A percentile compares a stretch with the other conserved stretches of the same genome.
Conservation (phyloP, 352 stramenopile genomes). For the Phytophthora megakarya region DNA sequence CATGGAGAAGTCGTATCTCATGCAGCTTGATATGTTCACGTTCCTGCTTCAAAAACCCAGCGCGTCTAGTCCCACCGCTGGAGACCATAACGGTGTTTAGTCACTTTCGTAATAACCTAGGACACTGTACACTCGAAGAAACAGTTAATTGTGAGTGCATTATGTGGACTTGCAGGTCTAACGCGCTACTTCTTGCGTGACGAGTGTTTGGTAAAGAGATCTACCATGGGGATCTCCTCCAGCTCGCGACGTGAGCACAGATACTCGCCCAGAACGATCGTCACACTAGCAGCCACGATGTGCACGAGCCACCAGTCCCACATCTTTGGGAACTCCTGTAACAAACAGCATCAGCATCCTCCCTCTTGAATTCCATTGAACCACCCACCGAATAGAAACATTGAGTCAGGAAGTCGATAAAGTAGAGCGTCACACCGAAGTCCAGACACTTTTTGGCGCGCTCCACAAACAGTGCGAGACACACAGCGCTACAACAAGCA, state of each 20-base stretch:
- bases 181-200: slow-evolving; percentile 47
- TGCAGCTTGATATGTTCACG: slow-evolving; percentile 72
- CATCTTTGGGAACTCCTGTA: slow-evolving; percentile 79
- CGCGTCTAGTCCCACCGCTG: neutral
- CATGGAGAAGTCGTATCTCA: slow-evolving; percentile 70
- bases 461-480: slow-evolving; percentile 83
- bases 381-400: slow-evolving; percentile 79
- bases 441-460: slow-evolving; percentile 91
- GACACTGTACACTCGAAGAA: slow-evolving; percentile 14
- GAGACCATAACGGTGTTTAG: slow-evolving; percentile 3
- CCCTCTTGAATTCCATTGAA: neutral
- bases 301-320: slow-evolving; percentile 91
- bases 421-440: slow-evolving; percentile 90
- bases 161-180: neutral
- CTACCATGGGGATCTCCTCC: slow-evolving; percentile 89
- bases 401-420: slow-evolving; percentile 82
- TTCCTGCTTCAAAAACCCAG: slow-evolving; percentile 52
- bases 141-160: slow-evolving; percentile 11
- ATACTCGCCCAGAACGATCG: slow-evolving; percentile 88
- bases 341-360: slow-evolving; percentile 2
- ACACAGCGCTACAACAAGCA: slow-evolving; percentile 60
- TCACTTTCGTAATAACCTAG: neutral
- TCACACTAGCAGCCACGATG: slow-evolving; percentile 63
- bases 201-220: slow-evolving; percentile 76
- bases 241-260: slow-evolving; percentile 86